Evolutionary conservation across 1,284 basidiomycete species (phyloP).

Genomic region (Ustilago xerochloae): DNA sequence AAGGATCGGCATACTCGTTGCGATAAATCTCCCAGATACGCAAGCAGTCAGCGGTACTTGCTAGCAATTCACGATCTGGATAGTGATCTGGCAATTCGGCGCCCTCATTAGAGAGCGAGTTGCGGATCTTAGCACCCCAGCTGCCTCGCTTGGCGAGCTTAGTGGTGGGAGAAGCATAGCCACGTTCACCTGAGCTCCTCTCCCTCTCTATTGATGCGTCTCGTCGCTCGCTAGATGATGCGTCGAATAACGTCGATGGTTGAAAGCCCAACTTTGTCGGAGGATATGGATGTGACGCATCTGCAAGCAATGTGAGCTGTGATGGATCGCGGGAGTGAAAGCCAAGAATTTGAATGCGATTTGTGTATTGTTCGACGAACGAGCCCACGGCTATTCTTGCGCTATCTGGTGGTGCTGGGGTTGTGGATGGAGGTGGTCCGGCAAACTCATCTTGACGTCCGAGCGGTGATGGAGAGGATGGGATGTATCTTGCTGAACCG

Average conservation of each 20-base stretch:
- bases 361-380: conserved; percentile 65
- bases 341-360: conserved; percentile 66
- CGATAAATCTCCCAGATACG: conserved; percentile 65
- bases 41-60: conserved; percentile 65
- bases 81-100: conserved; percentile 44
- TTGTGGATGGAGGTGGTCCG: conserved; percentile 20
- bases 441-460: conserved; percentile 37
- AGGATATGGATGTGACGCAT: conserved; percentile 66
- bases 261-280: conserved; percentile 66
- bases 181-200: conserved; percentile 30
- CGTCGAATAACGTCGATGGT: conserved; percentile 56
- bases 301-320: conserved; percentile 56
- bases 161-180: conserved; percentile 50
- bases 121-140: conserved; percentile 49
- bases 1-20: conserved; percentile 48
- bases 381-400: conserved; percentile 63
- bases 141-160: conserved; percentile 54
- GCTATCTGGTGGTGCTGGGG: conserved; percentile 45
- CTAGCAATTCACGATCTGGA: conserved; percentile 64
- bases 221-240: conserved; percentile 38
- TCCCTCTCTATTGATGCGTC: conserved; percentile 39
- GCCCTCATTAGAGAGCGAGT: conserved; percentile 16
- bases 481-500: conserved; percentile 39
- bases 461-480: conserved; percentile 48
- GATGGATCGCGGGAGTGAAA: conserved; percentile 41